Base-by-base conservation (phyloP, 257 asterid species). In the Jaltomata sinuosa region DNA sequence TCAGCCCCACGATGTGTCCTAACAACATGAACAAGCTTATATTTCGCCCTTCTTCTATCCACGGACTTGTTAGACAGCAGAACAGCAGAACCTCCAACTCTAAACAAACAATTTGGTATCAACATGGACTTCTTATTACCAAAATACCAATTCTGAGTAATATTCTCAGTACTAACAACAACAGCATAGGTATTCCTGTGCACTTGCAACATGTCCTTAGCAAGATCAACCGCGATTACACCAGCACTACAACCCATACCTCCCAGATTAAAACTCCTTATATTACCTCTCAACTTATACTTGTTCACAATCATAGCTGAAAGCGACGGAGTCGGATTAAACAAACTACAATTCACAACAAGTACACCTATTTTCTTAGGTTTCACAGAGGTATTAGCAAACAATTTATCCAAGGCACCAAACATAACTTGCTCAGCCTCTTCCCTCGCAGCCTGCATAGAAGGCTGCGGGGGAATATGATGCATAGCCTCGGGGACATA, bases 231-330 rank as follows among this genome's bases (percentile, higher is more conserved):
- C 0, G 97, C 95, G 45, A 92, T 91, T 0, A 94, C 94, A 6
- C 98, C 97, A 32, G 98, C 98, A 77, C 98, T 94, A 82, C 97
- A 94, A 7, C 98, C 98, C 98, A 94, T 94, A 27, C 98, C 97
- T 31, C 98, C 97, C n/a, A 94, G 81, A 81, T 91, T 94, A 67
- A 91, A 94, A 84, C 91, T 94, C 92, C 87, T 87, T 69, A 92
- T 90, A 55, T 93, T 91, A 4, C 98, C 95, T 90, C 98, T 92
- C 91, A 94, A 83, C 87, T 91, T 94, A 84, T 94, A 94, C 89
- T 89, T 91, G 38, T 94, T 93, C 82, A 94, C 97, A 84, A 94
- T 91, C 92, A 93, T 91, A 3, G 98, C 93, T 2, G 98, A 91
- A 1, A 94, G 74, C 0, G 95, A 92, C 0, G 97, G 98, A 2